phyloP scores from a whole-genome alignment of 148 eudicot species.

The Fagopyrum tataricum region DNA sequence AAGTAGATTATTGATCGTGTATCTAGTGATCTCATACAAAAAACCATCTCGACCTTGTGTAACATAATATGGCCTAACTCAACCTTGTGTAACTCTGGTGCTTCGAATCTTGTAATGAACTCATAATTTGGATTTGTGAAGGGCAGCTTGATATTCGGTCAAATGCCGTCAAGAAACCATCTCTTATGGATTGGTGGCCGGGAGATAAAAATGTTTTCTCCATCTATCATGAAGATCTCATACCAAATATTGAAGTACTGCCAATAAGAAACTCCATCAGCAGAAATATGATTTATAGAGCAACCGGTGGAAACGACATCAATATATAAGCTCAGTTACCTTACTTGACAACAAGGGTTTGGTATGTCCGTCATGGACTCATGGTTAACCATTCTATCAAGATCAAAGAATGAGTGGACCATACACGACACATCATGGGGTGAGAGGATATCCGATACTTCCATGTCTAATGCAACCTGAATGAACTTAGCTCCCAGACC shows the following conservation, averaged over 20 bases:
- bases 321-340: slow-evolving; percentile 28
- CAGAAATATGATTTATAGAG: slow-evolving; percentile 22
- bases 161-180: not conserved
- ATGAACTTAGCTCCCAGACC: slow-evolving; percentile 17
- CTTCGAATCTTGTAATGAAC: slow-evolving; percentile 6
- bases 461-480: slow-evolving; percentile 7
- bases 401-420: slow-evolving; percentile 21
- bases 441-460: slow-evolving; percentile 2
- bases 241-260: slow-evolving; percentile 22
- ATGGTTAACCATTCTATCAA: slow-evolving; percentile 20
- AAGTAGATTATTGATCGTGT: no score
- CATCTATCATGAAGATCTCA: slow-evolving; percentile 15
- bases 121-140: slow-evolving; percentile 14
- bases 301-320: slow-evolving; percentile 22
- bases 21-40: no score
- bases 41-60: no score
- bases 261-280: slow-evolving; percentile 29
- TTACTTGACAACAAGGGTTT: slow-evolving; percentile 20
- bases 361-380: slow-evolving; percentile 27
- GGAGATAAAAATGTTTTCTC: slow-evolving; percentile 7
- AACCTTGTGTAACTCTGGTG: no score
- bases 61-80: no score
- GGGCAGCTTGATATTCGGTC: slow-evolving; percentile 15
- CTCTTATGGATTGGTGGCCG: slow-evolving; percentile 11
- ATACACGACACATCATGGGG: slow-evolving; percentile 10